Evolutionary conservation across 2,329 filamentous ascomycete genomes (phyloP).

Genomic region (Pseudocercospora ulei): DNA sequence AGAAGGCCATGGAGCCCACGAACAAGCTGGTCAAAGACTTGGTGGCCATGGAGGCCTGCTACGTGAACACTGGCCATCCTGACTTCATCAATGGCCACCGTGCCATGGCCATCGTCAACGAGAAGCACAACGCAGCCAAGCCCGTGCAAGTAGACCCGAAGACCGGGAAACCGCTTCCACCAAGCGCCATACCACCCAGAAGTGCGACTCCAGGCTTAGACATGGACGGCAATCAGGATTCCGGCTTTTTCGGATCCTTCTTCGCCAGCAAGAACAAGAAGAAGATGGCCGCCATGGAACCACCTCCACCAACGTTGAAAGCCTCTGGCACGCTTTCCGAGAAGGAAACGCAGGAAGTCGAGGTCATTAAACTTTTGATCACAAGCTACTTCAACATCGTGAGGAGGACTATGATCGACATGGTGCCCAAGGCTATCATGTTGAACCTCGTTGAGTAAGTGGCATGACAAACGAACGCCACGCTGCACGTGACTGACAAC

Average conservation of each 20-base stretch:
- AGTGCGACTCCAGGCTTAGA: slow-evolving; percentile 66
- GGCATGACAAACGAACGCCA: no score
- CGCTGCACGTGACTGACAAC: slow-evolving; percentile 21
- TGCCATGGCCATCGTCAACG: slow-evolving; percentile 96
- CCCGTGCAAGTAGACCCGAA: slow-evolving; percentile 96
- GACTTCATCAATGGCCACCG: slow-evolving; percentile 95
- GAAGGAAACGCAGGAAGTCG: slow-evolving; percentile 88
- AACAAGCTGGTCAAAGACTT: slow-evolving; percentile 94
- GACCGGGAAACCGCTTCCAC: slow-evolving; percentile 84
- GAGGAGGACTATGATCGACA: slow-evolving; percentile 96
- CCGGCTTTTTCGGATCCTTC: slow-evolving; percentile 94
- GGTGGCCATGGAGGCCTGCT: slow-evolving; percentile 90
- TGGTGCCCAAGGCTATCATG: slow-evolving; percentile 99
- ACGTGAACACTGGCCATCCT: slow-evolving; percentile 96
- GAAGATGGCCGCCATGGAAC: slow-evolving; percentile 99
- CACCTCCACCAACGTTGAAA: slow-evolving; percentile 84
- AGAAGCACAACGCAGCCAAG: slow-evolving; percentile 69
- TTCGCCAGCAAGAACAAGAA: slow-evolving; percentile 99
- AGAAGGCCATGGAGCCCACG: slow-evolving; percentile 95
- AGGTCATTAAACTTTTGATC: slow-evolving; percentile 97
- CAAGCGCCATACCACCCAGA: slow-evolving; percentile 53
- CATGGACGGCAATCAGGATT: slow-evolving; percentile 41
- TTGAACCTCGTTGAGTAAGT: slow-evolving; percentile 87
- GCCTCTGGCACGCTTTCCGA: slow-evolving; percentile 88
- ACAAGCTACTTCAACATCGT: slow-evolving; percentile 98